Base-by-base conservation (phyloP, 2,329 filamentous ascomycete genomes). In the Metarhizium humberi region DNA sequence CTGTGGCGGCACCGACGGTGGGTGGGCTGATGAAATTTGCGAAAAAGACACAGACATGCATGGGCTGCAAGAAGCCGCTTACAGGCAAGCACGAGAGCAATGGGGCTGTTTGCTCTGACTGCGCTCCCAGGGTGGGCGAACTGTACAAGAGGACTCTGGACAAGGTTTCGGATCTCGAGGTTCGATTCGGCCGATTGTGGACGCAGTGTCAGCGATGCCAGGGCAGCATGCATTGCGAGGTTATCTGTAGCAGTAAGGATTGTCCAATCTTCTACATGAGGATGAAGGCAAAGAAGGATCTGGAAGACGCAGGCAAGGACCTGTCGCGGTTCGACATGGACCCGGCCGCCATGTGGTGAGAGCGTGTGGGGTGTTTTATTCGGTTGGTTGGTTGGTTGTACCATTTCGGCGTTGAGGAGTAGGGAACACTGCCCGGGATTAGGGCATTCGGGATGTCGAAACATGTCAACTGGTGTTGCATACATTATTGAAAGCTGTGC, bases 221-320 rank as follows among this genome's bases (percentile, higher is more conserved):
- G 75, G 94, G 92, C 54, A 96, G 91, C 75, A 88, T 99, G 81
- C 94, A 99, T 74, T 94, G 90, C 70, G 94, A 99, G 71, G 95
- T 99, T 54, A 97, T 99, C 63, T 99, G 94, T 76, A 92, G 87
- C 59, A 92, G 87, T 69, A 88, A 91, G 70, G 94, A 99, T 75
- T 99, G 94, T 68, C 94, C 94, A 1, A 99, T 99, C 66, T 99
- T 99, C 72, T 99, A 99, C 71, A 99, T 99, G 94, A 85, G 94
- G 4, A 99, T 99, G 94, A 99, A 99, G 79, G 92, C 92, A 36
- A 95, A 96, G 81, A 99, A 99, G 78, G 94, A 99, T 69, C 85
- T 97, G 43, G 92, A 97, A 71, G 94, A 99, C 74, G 87, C 86
- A 2, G 90, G 92, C 56, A 95, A 90, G 74, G 94, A 99, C 71